These are phyloP conservation scores for Rosa persica DNA, from an alignment of 306 rosid genomes.

Conservation along the genomic window DNA sequence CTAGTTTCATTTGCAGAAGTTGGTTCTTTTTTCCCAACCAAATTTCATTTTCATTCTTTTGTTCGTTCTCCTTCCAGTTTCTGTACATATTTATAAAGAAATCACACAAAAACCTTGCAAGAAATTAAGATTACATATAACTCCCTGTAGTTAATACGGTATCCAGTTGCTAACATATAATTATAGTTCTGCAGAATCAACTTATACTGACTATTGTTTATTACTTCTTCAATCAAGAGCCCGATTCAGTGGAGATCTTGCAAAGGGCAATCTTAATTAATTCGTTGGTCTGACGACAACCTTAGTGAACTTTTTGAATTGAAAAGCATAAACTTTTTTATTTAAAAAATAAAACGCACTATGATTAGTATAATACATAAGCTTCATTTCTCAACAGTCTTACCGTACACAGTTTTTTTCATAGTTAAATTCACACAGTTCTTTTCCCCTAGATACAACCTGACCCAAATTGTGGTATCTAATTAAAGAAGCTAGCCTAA, in stretches of 20 bases:
- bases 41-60: background rate
- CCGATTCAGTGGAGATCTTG: background rate
- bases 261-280: background rate
- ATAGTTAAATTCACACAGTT: background rate
- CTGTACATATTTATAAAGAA: background rate
- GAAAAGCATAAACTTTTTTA: background rate
- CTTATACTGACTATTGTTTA: background rate
- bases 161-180: background rate
- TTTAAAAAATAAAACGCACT: background rate
- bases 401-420: background rate
- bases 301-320: constrained; percentile 4
- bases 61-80: background rate
- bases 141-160: background rate
- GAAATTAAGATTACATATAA: background rate
- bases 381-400: background rate
- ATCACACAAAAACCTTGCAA: background rate
- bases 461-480: background rate
- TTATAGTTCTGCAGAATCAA: background rate
- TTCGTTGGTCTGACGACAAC: constrained; percentile 10
- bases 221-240: background rate
- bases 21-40: background rate
- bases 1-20: background rate
- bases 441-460: background rate
- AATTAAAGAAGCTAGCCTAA: background rate
- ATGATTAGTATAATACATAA: background rate